Evolutionary conservation across 352 stramenopile genomes (phyloP).

Genomic region (Phytophthora melonis): DNA sequence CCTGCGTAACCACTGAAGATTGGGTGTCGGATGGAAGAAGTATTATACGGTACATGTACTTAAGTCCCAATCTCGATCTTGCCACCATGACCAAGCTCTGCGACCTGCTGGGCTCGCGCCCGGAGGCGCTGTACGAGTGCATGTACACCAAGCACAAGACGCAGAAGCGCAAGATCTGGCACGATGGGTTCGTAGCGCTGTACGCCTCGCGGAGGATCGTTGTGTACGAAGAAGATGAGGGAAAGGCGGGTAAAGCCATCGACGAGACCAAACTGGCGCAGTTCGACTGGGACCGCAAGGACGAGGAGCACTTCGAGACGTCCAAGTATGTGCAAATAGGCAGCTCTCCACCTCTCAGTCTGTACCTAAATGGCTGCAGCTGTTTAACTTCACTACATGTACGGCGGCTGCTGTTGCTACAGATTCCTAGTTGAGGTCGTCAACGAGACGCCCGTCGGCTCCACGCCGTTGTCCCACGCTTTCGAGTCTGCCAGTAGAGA

Average conservation of each 20-base stretch:
- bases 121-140: slow-evolving; percentile 70
- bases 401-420: slow-evolving; percentile 5
- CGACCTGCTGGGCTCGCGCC: slow-evolving; percentile 56
- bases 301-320: slow-evolving; percentile 66
- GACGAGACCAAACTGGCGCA: slow-evolving; percentile 65
- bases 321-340: slow-evolving; percentile 52
- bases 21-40: no score
- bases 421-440: slow-evolving; percentile 83
- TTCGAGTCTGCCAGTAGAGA: slow-evolving; percentile 10
- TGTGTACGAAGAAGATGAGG: slow-evolving; percentile 61
- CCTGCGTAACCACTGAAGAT: no score
- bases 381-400: slow-evolving; percentile 1
- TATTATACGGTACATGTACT: no score
- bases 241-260: slow-evolving; percentile 55
- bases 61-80: no score
- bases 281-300: slow-evolving; percentile 66
- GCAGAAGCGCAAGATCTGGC: slow-evolving; percentile 85
- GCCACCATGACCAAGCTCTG: slow-evolving; percentile 62
- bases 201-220: slow-evolving; percentile 63
- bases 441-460: slow-evolving; percentile 60
- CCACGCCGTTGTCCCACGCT: slow-evolving; percentile 1
- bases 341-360: background rate
- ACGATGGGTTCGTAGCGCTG: slow-evolving; percentile 78
- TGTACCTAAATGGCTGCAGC: no score
- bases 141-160: slow-evolving; percentile 92